phyloP scores from a whole-genome alignment of 345 rosid species.

The Sisymbrium irio region DNA sequence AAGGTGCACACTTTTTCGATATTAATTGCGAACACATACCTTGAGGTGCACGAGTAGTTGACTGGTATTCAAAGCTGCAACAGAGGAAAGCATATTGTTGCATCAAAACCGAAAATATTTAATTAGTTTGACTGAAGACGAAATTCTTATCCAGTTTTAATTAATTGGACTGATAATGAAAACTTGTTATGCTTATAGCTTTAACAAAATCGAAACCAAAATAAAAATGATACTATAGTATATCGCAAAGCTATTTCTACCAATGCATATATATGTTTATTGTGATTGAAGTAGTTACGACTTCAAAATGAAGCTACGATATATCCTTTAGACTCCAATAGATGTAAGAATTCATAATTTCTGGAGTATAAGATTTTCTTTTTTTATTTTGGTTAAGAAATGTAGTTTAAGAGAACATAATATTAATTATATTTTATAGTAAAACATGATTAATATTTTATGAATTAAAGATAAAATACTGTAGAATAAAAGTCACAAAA shows the following conservation, averaged over 20 bases:
- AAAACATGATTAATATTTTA: neutral
- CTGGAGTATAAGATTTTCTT: neutral
- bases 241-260: neutral
- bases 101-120: neutral
- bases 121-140: slow-evolving; percentile 15
- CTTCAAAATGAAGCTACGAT: neutral
- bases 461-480: too few relatives aligned
- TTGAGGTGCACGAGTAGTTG: slow-evolving; percentile 32
- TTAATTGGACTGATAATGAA: neutral
- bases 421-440: neutral
- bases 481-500: too few relatives aligned
- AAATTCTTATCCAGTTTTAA: neutral
- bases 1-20: slow-evolving; percentile 11
- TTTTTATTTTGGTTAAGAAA: neutral
- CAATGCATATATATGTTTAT: too few relatives aligned
- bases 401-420: neutral
- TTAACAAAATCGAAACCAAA: neutral
- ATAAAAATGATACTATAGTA: neutral
- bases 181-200: neutral
- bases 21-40: slow-evolving; percentile 38
- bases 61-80: slow-evolving; percentile 23
- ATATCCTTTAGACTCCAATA: neutral
- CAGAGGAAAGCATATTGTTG: too few relatives aligned
- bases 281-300: too few relatives aligned
- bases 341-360: neutral